Conservation (phyloP, 2,329 filamentous ascomycete species). For the Epichloe coenophiala region DNA sequence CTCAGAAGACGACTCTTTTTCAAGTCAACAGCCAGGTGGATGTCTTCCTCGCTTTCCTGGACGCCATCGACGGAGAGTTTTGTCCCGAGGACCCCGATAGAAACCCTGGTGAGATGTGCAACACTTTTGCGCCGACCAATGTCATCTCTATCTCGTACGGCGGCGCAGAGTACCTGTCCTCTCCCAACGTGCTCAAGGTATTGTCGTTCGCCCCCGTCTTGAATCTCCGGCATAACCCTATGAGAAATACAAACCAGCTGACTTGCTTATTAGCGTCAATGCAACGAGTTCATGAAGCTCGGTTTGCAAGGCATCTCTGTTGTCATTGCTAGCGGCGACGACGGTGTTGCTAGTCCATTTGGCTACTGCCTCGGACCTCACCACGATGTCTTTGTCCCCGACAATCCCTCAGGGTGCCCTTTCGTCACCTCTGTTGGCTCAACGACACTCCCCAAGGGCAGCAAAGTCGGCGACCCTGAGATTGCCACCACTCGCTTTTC, state of each 20-base stretch:
- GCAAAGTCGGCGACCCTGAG: constrained; percentile 5
- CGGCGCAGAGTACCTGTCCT: constrained; percentile 19
- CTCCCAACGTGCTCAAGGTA: constrained; percentile 27
- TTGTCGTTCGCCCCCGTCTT: neutral
- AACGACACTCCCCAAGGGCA: constrained; percentile 20
- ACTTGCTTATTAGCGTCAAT: constrained; percentile 18
- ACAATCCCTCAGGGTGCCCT: constrained; percentile 33
- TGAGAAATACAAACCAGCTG: neutral
- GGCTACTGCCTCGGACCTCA: constrained; percentile 12
- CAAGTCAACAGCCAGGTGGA: constrained; percentile 25
- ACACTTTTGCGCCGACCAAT: constrained; percentile 17
- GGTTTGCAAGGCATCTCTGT: constrained; percentile 28
- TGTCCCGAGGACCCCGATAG: constrained; percentile 34
- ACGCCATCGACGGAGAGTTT: constrained; percentile 38
- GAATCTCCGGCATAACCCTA: too few species aligned
- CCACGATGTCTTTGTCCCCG: constrained; percentile 31
- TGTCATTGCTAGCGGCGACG: constrained; percentile 23
- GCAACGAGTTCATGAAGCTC: constrained; percentile 32
- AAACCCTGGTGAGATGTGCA: constrained; percentile 21
- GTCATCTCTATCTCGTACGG: constrained; percentile 29
- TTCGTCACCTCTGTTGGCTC: constrained; percentile 38
- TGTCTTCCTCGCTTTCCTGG: constrained; percentile 29
- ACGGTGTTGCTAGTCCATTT: constrained; percentile 9
- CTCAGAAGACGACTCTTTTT: constrained; percentile 36
- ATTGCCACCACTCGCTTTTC: constrained; percentile 22